phyloP scores from a whole-genome alignment of 2,329 filamentous ascomycete genomes.

The Colletotrichum trifolii region DNA sequence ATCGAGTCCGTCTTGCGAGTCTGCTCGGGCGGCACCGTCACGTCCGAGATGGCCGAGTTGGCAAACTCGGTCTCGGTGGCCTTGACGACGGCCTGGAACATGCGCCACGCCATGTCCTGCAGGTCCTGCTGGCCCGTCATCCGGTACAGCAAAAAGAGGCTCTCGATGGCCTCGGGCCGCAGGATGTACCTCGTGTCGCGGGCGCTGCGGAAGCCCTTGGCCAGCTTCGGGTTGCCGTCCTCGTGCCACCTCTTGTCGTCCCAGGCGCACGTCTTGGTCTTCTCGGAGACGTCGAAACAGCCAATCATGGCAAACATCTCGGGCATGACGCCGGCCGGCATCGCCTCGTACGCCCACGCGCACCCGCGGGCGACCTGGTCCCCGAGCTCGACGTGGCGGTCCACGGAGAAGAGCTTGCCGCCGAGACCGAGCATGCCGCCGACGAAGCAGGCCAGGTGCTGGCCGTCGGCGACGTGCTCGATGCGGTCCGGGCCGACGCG shows the following conservation, averaged over 20 bases:
- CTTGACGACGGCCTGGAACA: constrained; percentile 60
- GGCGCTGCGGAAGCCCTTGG: constrained; percentile 71
- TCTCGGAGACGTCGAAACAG: constrained; percentile 49
- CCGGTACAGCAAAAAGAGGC: constrained; percentile 64
- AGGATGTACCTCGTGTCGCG: constrained; percentile 62
- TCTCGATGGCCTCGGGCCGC: constrained; percentile 63
- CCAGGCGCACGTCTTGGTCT: constrained; percentile 62
- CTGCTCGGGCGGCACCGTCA: constrained; percentile 62
- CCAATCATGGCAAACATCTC: constrained; percentile 57
- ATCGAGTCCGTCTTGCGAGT: constrained; percentile 51
- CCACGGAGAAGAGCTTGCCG: constrained; percentile 53
- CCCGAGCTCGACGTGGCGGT: constrained; percentile 55
- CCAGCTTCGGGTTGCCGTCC: constrained; percentile 41
- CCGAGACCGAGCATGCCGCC: constrained; percentile 63
- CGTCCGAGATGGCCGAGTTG: constrained; percentile 60
- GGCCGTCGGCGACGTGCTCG: constrained; percentile 46
- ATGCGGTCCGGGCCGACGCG: constrained; percentile 37
- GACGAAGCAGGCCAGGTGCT: constrained; percentile 62
- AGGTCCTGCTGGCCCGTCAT: constrained; percentile 59
- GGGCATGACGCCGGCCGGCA: constrained; percentile 63
- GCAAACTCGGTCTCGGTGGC: constrained; percentile 59
- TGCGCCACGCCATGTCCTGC: constrained; percentile 63
- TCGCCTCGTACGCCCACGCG: constrained; percentile 61
- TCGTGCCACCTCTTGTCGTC: constrained; percentile 43
- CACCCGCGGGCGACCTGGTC: constrained; percentile 61